A percentile compares a stretch with the other conserved stretches of the same genome.
phyloP scores from a whole-genome alignment of 2,329 filamentous ascomycete genomes.

The Ascocoryne sarcoides region DNA sequence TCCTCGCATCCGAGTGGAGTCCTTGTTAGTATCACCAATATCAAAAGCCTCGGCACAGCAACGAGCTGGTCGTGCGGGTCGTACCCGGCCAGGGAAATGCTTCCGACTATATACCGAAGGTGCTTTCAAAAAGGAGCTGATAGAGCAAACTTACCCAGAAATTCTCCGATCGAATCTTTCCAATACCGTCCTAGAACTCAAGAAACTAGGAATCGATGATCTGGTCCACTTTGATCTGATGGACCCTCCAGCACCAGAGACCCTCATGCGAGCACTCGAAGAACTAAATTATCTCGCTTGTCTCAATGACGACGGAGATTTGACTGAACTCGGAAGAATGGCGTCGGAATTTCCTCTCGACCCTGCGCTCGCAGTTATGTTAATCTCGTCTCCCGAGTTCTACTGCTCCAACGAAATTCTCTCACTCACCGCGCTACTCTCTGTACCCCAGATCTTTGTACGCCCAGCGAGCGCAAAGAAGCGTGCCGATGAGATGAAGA shows the following conservation, averaged over 20 bases:
- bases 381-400: conserved; percentile 95
- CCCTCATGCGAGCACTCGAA: conserved; percentile 93
- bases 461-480: conserved; percentile 79
- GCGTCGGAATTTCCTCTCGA: conserved; percentile 95
- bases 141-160: conserved; percentile 94
- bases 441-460: conserved; percentile 88
- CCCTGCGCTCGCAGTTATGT: conserved; percentile 89
- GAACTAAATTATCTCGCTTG: conserved; percentile 97
- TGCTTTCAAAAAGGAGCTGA: conserved; percentile 96
- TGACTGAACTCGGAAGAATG: conserved; percentile 75
- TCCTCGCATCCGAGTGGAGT: conserved; percentile 91
- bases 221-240: conserved; percentile 97
- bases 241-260: conserved; percentile 96
- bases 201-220: conserved; percentile 93
- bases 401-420: conserved; percentile 98
- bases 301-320: conserved; percentile 89
- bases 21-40: conserved; percentile 92
- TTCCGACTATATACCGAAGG: conserved; percentile 93
- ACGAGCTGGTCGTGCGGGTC: conserved; percentile 95
- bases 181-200: conserved; percentile 90
- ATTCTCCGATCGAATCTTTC: conserved; percentile 90
- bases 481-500: conserved; percentile 95
- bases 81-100: conserved; percentile 96
- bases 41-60: conserved; percentile 97
- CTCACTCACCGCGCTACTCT: conserved; percentile 87